Evolutionary conservation across 202 grass and related monocot genomes (phyloP), one percentile per base, ranked within the genome.

Genomic region (Musa balbisiana): DNA sequence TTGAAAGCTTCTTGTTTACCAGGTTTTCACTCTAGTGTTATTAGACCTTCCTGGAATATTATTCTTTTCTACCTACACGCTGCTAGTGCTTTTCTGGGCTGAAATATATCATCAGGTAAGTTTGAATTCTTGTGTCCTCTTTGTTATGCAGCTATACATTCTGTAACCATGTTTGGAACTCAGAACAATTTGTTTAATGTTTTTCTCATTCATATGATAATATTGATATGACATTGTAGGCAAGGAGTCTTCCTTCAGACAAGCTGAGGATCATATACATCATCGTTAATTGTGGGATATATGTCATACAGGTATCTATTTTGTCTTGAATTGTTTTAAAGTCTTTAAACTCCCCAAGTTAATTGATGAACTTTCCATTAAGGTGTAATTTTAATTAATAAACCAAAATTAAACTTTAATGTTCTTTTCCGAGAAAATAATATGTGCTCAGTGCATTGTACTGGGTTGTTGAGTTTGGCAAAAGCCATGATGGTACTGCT

Each of bases 61-160:
- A 11, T 98, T 98, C 79, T 94, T 98, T 83, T 98, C 94, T 16
- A 93, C 94, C 8, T 98, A 93, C 87, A 92, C 91, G 51, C 72
- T 98, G 51, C 94, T 98, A 20, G 94, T 98, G 75, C 88, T 98
- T 52, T 98, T 93, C 86, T 98, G 94, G 94, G 94, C 91, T 79
- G 94, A 98, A 82, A 98, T 98, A 76, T 98, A 98, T 82, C 89
- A 98, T 83, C 95, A 98, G 87, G 95, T 86, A 22, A 13, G 51
- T 84, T 17, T 63, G 6, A 53, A 52, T 3, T 52, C 33, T 43
- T 43, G 8, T 66, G 11, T 11, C 53, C 10, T 26, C 12, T 65
- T 11, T 50, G 17, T 22, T 10, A 51, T 43, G 33, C 4, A 43
- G 25, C 17, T 19, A 12, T 29, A 33, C 67, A n/a, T 51, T 51